Conservation (phyloP, 1,139 yeast species). For the Hanseniaspora gamundiae region DNA sequence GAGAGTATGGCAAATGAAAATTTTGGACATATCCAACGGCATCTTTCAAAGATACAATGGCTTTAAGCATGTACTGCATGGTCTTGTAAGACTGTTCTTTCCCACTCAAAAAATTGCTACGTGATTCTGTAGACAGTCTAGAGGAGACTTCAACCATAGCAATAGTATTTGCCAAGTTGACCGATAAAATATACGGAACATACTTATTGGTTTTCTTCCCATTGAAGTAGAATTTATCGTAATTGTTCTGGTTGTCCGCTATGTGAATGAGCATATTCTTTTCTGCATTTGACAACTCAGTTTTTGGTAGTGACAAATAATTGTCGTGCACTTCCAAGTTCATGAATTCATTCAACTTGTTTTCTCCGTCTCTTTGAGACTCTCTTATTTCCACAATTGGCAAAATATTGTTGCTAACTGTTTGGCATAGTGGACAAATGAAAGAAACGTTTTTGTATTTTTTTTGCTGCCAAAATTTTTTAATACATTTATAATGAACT, state of each 20-base stretch:
- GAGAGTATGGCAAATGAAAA: constrained; percentile 26
- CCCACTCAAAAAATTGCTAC: constrained; percentile 27
- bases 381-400: constrained; percentile 12
- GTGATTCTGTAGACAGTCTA: constrained; percentile 32
- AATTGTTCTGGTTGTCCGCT: background rate
- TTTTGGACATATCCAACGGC: constrained; percentile 26
- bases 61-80: constrained; percentile 25
- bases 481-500: constrained; percentile 47
- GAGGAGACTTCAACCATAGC: constrained; percentile 44
- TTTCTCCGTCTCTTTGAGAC: background rate
- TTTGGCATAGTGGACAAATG: constrained; percentile 57
- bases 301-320: background rate
- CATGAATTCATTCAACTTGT: background rate
- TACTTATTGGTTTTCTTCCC: constrained; percentile 6
- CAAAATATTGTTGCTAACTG: constrained; percentile 32
- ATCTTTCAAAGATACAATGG: constrained; percentile 27
- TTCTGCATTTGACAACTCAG: background rate
- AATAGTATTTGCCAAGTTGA: constrained; percentile 41
- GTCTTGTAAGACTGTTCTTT: constrained; percentile 25
- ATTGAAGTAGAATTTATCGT: background rate
- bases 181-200: constrained; percentile 18
- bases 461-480: constrained; percentile 17
- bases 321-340: background rate
- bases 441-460: constrained; percentile 21
- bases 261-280: background rate